Conservation (phyloP, 306 rosid species). For the Cicer pinnatifidum region DNA sequence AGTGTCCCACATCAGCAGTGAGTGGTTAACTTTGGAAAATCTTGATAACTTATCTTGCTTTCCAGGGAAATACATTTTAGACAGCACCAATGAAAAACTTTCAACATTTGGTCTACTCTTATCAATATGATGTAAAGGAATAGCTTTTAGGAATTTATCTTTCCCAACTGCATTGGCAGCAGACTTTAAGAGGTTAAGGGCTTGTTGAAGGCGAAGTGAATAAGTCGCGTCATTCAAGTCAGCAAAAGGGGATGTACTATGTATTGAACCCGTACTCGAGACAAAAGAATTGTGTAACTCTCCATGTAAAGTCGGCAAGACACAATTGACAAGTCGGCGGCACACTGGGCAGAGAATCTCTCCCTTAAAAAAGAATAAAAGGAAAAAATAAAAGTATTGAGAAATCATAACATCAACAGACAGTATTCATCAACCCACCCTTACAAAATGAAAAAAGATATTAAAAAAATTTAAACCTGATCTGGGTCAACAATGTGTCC, state of each 20-base stretch:
- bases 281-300: conserved; percentile 55
- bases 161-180: conserved; percentile 69
- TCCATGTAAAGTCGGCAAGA: conserved; percentile 72
- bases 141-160: conserved; percentile 56
- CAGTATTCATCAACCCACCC: conserved; percentile 32
- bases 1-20: conserved; percentile 93
- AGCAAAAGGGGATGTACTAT: conserved; percentile 44
- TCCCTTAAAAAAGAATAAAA: conserved; percentile 59
- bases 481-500: conserved; percentile 97
- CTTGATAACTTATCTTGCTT: conserved; percentile 63
- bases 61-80: conserved; percentile 75
- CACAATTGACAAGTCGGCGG: conserved; percentile 92
- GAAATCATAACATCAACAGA: conserved; percentile 26
- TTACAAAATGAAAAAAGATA: background rate
- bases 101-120: conserved; percentile 62
- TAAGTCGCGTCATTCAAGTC: conserved; percentile 48
- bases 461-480: conserved; percentile 57
- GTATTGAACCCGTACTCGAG: conserved; percentile 49
- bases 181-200: conserved; percentile 68
- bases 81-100: conserved; percentile 60
- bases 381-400: background rate
- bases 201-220: conserved; percentile 63
- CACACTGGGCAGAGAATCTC: conserved; percentile 98
- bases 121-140: conserved; percentile 56
- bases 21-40: conserved; percentile 63